phyloP scores from a whole-genome alignment of 2,329 filamentous ascomycete genomes.

The Calonectria montana region DNA sequence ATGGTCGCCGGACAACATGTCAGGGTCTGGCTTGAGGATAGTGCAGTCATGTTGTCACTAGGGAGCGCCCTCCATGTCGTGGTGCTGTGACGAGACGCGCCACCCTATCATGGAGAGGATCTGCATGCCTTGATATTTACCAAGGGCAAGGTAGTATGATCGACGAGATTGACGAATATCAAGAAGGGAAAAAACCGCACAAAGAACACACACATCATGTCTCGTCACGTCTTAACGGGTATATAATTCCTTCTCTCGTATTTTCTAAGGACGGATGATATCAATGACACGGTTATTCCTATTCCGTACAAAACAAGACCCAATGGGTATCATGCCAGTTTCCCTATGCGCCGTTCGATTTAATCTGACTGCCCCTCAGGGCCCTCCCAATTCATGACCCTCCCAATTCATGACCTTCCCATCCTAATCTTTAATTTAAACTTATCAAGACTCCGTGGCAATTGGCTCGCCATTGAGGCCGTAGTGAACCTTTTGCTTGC shows the following conservation, averaged over 20 bases:
- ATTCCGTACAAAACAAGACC: constrained; percentile 31
- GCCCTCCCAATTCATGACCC: not conserved
- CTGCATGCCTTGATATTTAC: constrained; percentile 31
- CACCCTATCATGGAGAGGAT: constrained; percentile 29
- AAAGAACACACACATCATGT: constrained; percentile 12
- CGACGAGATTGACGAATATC: constrained; percentile 42
- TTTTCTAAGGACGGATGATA: constrained; percentile 16
- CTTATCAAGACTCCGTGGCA: constrained; percentile 34
- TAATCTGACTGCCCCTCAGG: constrained; percentile 13
- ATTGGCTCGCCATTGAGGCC: constrained; percentile 53
- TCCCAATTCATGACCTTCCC: constrained; percentile 8
- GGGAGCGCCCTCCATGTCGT: constrained; percentile 29
- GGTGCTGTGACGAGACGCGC: constrained; percentile 30
- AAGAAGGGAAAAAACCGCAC: constrained; percentile 13
- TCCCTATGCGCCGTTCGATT: constrained; percentile 33
- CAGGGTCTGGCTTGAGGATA: constrained; percentile 32
- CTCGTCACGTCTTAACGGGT: constrained; percentile 8
- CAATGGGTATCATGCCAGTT: constrained; percentile 42
- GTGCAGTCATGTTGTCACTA: constrained; percentile 27
- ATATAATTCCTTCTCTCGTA: constrained; percentile 3
- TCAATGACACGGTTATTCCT: constrained; percentile 24
- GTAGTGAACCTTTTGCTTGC: constrained; percentile 49
- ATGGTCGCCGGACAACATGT: constrained; percentile 32
- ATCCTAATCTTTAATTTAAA: not conserved
- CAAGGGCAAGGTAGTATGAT: constrained; percentile 33